Percentiles rank a stretch among this genome's conserved stretches.
Conservation (phyloP, 2,329 filamentous ascomycete genomes). For the Penicillium sp. region DNA sequence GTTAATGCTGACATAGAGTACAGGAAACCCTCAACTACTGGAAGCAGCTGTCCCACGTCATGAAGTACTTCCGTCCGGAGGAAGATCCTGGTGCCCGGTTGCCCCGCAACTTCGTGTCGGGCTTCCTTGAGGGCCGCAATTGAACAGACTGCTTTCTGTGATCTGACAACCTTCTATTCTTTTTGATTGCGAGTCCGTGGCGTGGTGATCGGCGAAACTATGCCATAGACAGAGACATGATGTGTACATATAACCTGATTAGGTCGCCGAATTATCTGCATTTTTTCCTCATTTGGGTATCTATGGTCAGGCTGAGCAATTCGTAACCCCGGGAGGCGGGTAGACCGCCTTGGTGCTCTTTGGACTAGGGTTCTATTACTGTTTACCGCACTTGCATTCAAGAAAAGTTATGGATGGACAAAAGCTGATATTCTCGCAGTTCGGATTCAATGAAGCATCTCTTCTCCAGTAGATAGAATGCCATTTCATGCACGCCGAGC, state of each 20-base stretch:
- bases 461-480: no score
- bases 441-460: no score
- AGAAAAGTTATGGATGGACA: no score
- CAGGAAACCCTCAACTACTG: slow-evolving; percentile 99
- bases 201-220: slow-evolving; percentile 13
- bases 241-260: slow-evolving; percentile 38
- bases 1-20: slow-evolving; percentile 1
- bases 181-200: slow-evolving; percentile 20
- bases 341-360: background rate
- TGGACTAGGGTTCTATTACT: no score
- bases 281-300: background rate
- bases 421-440: no score
- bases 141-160: slow-evolving; percentile 26
- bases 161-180: slow-evolving; percentile 10
- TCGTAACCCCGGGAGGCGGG: background rate
- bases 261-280: slow-evolving; percentile 18
- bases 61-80: slow-evolving; percentile 93
- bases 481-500: no score
- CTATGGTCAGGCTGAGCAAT: background rate
- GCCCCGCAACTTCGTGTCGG: slow-evolving; percentile 85
- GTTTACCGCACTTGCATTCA: no score
- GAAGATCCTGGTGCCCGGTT: slow-evolving; percentile 69
- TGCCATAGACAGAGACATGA: slow-evolving; percentile 28
- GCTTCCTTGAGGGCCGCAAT: slow-evolving; percentile 81
- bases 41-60: slow-evolving; percentile 93